Evolutionary conservation across 2,329 filamentous ascomycete species (phyloP), one percentile per base, ranked within the genome.

Genomic region (Chalaropsis thielavioides): DNA sequence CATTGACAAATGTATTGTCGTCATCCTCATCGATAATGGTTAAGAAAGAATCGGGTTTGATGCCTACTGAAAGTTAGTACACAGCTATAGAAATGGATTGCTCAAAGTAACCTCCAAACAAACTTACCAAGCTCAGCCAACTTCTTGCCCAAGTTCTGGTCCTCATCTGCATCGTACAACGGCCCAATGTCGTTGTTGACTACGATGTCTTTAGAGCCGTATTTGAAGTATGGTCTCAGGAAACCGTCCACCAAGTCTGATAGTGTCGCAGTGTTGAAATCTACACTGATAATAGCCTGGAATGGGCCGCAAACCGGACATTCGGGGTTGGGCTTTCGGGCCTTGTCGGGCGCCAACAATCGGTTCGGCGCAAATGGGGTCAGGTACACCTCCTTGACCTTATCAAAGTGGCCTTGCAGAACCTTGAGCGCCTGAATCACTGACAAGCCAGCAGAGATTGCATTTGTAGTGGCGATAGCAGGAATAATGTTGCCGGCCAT

Each of bases 401-500:
- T 83, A 41, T 80, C 76, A 67, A 86, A 87, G 61, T 92, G 83
- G 22, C 84, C 83, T 71, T 81, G 86, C 66, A 99, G 77, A 27
- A 97, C 87, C 74, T 96, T 97, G 79, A 95, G 94, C 0, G 92
- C 87, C 74, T 97, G 88, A 31, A 99, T 77, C 6, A 97, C 91
- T 72, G 92, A 97, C 10, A 99, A 81, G 13, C 90, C 88, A 17
- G 94, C 94, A 1, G 94, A 92, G 74, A 97, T 95, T 17, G 94
- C 94, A 74, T 99, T 99, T 0, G 94, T 97, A 0, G 94, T 99
- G 4, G 94, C 94, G 72, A 99, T 99, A 1, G 94, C 94, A 1
- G 94, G 94, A 68, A 99, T 99, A 71, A 99, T 99, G 73, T 99
- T 99, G 64, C 94, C 94, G 3, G 94, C 94, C 92, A 97, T 99